phyloP scores from a whole-genome alignment of 1,284 basidiomycete genomes.

The Tylopilus sp. region DNA sequence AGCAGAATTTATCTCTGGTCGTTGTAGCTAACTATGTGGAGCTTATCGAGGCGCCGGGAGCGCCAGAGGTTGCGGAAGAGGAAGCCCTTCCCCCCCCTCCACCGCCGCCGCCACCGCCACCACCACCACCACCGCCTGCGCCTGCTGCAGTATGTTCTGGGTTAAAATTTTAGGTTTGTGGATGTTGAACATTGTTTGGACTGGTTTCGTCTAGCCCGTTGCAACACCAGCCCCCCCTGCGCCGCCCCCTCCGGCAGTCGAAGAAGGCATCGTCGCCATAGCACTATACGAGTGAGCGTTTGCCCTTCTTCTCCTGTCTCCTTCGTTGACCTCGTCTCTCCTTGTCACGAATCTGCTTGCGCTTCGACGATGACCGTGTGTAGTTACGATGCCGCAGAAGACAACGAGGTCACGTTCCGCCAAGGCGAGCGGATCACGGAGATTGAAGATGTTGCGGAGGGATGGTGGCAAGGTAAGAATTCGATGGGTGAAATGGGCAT shows the following conservation, averaged over 20 bases:
- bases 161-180: neutral
- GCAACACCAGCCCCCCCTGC: conserved; percentile 43
- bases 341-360: too few species aligned
- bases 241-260: conserved; percentile 36
- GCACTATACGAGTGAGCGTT: conserved; percentile 74
- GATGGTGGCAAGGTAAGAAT: conserved; percentile 86
- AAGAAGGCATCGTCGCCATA: conserved; percentile 60
- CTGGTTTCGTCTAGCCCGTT: conserved; percentile 37
- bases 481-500: conserved; percentile 63
- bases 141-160: conserved; percentile 36
- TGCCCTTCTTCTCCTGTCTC: too few species aligned
- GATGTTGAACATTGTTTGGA: neutral
- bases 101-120: conserved; percentile 39
- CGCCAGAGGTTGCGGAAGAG: conserved; percentile 35
- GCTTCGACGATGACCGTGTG: too few species aligned
- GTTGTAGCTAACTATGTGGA: conserved; percentile 77
- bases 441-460: conserved; percentile 71
- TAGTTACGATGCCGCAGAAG: conserved; percentile 77
- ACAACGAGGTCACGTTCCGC: conserved; percentile 83
- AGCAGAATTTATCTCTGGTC: neutral
- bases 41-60: conserved; percentile 49
- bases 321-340: too few species aligned
- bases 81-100: conserved; percentile 37
- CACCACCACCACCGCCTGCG: conserved; percentile 44
- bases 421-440: conserved; percentile 77